phyloP scores from a whole-genome alignment of 495 filamentous ascomycete species.

The Pyrenula massariospora region DNA sequence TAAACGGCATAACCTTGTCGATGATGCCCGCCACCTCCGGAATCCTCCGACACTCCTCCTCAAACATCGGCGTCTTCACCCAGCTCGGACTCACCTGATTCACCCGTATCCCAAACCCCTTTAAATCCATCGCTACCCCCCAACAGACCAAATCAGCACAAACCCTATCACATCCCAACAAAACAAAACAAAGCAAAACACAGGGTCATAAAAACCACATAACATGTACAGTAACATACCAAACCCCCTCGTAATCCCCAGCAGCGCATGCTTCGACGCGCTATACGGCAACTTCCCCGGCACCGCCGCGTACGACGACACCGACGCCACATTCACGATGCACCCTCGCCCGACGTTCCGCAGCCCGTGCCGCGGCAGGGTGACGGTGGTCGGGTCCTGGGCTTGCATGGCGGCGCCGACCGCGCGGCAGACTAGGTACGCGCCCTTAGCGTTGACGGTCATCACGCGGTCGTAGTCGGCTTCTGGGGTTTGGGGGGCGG shows the following conservation, averaged over 20 bases:
- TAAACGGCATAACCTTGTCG: too few species aligned
- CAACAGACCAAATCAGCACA: too few species aligned
- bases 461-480: slow-evolving; percentile 10
- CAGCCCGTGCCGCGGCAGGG: too few species aligned
- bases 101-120: too few species aligned
- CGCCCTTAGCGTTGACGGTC: slow-evolving; percentile 11
- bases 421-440: slow-evolving; percentile 9
- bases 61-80: too few species aligned
- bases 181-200: too few species aligned
- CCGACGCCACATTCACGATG: slow-evolving; percentile 30
- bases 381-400: slow-evolving; percentile 11
- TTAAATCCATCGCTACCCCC: too few species aligned
- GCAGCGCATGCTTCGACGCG: slow-evolving; percentile 30
- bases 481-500: slow-evolving; percentile 1
- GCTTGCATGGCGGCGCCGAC: slow-evolving; percentile 11
- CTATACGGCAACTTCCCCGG: slow-evolving; percentile 20
- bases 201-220: too few species aligned
- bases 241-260: slow-evolving; percentile 26
- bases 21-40: too few species aligned
- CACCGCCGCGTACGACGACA: slow-evolving; percentile 19
- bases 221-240: slow-evolving; percentile 10
- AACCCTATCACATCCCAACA: too few species aligned
- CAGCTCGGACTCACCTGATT: too few species aligned
- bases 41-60: too few species aligned
- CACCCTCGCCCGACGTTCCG: slow-evolving; percentile 17